phyloP scores from a whole-genome alignment of 2,329 filamentous ascomycete genomes.

The Cryphonectria naterciae region DNA sequence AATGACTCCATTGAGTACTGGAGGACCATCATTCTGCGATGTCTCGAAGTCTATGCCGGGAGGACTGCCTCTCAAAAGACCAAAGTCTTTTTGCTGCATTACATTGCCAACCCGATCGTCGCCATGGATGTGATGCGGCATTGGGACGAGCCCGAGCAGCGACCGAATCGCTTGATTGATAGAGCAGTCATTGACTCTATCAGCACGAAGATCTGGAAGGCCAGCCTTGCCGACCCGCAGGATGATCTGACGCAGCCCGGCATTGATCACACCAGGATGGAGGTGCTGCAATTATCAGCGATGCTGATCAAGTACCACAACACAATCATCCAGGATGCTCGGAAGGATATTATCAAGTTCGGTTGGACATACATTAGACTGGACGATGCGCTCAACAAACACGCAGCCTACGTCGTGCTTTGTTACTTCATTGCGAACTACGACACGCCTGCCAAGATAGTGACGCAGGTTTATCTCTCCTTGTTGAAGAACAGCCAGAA shows the following conservation, averaged over 20 bases:
- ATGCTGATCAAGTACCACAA: constrained; percentile 96
- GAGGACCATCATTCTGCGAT: constrained; percentile 79
- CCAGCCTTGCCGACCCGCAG: constrained; percentile 77
- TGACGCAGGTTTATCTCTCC: constrained; percentile 91
- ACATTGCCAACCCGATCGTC: constrained; percentile 93
- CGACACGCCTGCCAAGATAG: constrained; percentile 94
- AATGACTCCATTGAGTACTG: constrained; percentile 86
- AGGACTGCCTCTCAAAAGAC: constrained; percentile 82
- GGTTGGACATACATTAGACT: constrained; percentile 97
- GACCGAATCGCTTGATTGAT: constrained; percentile 71
- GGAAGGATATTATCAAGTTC: constrained; percentile 99
- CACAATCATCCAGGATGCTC: constrained; percentile 81
- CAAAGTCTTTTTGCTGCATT: constrained; percentile 89
- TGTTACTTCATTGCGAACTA: constrained; percentile 98
- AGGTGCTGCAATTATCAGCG: constrained; percentile 91
- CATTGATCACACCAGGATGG: constrained; percentile 95
- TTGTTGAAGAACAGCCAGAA: constrained; percentile 92
- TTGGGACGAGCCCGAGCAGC: constrained; percentile 65
- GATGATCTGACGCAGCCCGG: constrained; percentile 85
- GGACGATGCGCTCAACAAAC: constrained; percentile 99
- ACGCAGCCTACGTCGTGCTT: constrained; percentile 95
- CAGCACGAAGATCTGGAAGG: constrained; percentile 91
- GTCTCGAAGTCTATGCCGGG: constrained; percentile 83
- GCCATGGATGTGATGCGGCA: constrained; percentile 93
- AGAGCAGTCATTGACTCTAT: constrained; percentile 86